Evolutionary conservation across 2,329 filamentous ascomycete genomes (phyloP).

Genomic region (Nemania bipapillata): DNA sequence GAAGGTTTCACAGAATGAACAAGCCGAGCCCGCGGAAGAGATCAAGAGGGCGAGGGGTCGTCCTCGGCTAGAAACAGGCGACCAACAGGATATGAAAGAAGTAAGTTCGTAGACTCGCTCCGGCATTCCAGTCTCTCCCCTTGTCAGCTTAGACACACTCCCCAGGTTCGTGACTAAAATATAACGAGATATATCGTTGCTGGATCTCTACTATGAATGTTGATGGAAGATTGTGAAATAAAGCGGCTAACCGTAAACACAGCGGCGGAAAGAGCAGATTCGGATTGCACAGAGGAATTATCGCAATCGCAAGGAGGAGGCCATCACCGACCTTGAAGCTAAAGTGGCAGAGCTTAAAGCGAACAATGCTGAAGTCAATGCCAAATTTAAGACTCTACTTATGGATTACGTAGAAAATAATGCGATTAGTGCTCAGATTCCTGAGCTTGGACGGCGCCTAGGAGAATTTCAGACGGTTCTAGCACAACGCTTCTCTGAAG

Average conservation of each 20-base stretch:
- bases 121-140: neutral
- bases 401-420: slow-evolving; percentile 69
- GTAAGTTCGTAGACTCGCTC: slow-evolving; percentile 18
- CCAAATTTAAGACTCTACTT: slow-evolving; percentile 70
- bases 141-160: slow-evolving; percentile 16
- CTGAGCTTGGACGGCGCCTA: slow-evolving; percentile 68
- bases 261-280: slow-evolving; percentile 88
- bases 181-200: neutral
- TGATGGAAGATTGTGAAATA: neutral
- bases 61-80: slow-evolving; percentile 78
- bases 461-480: slow-evolving; percentile 69
- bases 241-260: slow-evolving; percentile 37
- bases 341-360: slow-evolving; percentile 75
- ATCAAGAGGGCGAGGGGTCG: slow-evolving; percentile 75
- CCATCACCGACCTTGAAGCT: slow-evolving; percentile 77
- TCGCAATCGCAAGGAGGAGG: slow-evolving; percentile 83
- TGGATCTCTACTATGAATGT: neutral
- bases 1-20: slow-evolving; percentile 47
- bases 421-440: slow-evolving; percentile 67
- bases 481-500: slow-evolving; percentile 59
- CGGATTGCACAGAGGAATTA: slow-evolving; percentile 87
- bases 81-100: slow-evolving; percentile 77
- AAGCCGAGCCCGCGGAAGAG: slow-evolving; percentile 58
- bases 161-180: neutral
- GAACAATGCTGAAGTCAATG: slow-evolving; percentile 78